Evolutionary conservation across 768 basidiomycete species (phyloP), one percentile per base, ranked within the genome.

Genomic region (Trichaptum fuscoviolaceum): DNA sequence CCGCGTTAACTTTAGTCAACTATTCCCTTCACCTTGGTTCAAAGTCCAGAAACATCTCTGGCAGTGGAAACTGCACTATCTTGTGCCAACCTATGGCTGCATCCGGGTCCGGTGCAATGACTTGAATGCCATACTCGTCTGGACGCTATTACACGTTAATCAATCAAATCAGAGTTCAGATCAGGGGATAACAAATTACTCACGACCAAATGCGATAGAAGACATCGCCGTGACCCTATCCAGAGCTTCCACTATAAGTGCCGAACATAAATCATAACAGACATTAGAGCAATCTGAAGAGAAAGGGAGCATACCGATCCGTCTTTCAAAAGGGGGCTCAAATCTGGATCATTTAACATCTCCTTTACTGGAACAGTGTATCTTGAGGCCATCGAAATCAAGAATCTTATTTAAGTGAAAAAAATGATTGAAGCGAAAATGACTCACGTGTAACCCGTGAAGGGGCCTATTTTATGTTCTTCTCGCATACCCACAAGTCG

Each of bases 401-500:
- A 15, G 20, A 52, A 52, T 52, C 42, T 52, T 20, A 52, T 52
- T 52, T 20, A 52, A 52, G 15, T 52, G 20, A 52, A 20, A 6
- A n/a, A 52, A 52, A 52, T 52, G 42, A 20, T 6, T 2, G 42
- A 3, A 6, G 42, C 15, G 10, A 12, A 52, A 15, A 15, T 20
- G 6, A 52, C 42, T 52, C 42, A 52, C 42, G 42, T 52, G 42
- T 52, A 52, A 52, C 42, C 42, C 42, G 42, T 52, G 42, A 15
- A 52, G 20, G 42, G 42, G 5, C 42, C 42, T 52, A 52, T 20
- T 12, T 52, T 52, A 20, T 3, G 42, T 20, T 52, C 42, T 52
- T 52, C 42, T 52, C 20, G 42, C 2, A 2, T 12, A 5, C 57
- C n/a, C 25, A 1, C 66, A 1, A 84, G 72, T 1, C 75, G 70